These are phyloP conservation scores for Dactylonectria estremocensis DNA, from an alignment of 2,329 filamentous ascomycete species.

Conservation along the genomic window DNA sequence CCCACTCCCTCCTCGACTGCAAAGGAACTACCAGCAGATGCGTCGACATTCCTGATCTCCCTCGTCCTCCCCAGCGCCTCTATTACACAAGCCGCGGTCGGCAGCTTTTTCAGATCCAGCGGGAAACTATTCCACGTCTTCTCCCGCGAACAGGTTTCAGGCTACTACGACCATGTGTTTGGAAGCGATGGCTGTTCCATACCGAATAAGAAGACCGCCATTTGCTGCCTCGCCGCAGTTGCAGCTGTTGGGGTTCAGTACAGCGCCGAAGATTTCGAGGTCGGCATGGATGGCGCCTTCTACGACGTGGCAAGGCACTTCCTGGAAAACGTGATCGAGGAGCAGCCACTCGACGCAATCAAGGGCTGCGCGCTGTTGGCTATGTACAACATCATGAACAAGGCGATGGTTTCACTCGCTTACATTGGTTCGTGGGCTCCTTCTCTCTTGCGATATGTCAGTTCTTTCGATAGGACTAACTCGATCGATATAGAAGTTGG, in stretches of 20 bases:
- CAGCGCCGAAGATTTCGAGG: slow-evolving; percentile 1
- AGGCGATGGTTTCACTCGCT: slow-evolving; percentile 25
- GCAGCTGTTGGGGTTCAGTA: slow-evolving; percentile 32
- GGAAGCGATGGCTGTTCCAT: background rate
- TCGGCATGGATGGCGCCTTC: slow-evolving; percentile 13
- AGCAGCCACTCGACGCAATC: slow-evolving; percentile 23
- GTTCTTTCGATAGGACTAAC: background rate
- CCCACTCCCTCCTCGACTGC: background rate
- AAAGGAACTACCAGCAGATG: background rate
- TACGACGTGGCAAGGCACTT: slow-evolving; percentile 28
- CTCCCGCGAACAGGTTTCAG: slow-evolving; percentile 7
- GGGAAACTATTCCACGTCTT: slow-evolving; percentile 34
- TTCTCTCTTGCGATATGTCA: background rate
- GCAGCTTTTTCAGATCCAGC: slow-evolving; percentile 28
- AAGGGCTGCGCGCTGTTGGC: slow-evolving; percentile 31
- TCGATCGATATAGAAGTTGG: background rate
- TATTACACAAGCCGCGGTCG: background rate
- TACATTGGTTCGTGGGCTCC: slow-evolving; percentile 11
- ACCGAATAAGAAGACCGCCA: slow-evolving; percentile 7
- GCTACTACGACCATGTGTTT: background rate
- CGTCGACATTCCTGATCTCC: background rate
- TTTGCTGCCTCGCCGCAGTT: slow-evolving; percentile 22
- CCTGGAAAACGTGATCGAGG: slow-evolving; percentile 25
- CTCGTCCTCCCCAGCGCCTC: background rate
- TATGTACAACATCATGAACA: slow-evolving; percentile 34